Base-by-base conservation (phyloP, 495 filamentous ascomycete species). In the Penicillium alfredii region DNA sequence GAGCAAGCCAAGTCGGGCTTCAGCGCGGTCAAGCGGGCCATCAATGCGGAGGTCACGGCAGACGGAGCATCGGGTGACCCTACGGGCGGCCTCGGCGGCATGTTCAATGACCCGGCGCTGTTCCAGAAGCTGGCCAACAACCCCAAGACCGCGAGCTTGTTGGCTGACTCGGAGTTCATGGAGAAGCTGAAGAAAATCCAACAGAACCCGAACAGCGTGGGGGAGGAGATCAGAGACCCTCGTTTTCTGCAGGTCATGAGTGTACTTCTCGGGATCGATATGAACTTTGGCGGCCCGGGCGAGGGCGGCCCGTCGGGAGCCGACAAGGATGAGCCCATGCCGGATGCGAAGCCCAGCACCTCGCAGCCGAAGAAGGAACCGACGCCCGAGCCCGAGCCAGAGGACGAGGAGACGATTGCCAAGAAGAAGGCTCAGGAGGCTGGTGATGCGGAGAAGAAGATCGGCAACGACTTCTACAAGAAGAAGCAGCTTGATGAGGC, bases 391-490 rank as follows among this genome's bases (percentile, higher is more conserved):
- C 72, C 77, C 10, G 77, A 79, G 55, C 72, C 72, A 27, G 67
- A 81, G 49, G 84, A 93, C 49, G 87, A 94, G 51, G 92, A 97
- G 53, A 72, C 77, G 0, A 59, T 79, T 40, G 83, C 81, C 19
- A 84, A 86, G 68, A 82, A 81, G 64, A 83, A 93, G 72, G 88
- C 88, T 0, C 88, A 96, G 69, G 87, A 81, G 55, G 86, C 85
- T 22, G 92, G 87, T 33, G 92, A 99, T 49, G 82, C 86, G 38
- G 88, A 96, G 71, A 99, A 97, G 76, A 83, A 80, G 38, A 71
- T 94, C 31, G 92, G 92, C 38, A 99, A 88, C 16, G 86, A 94
- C 46, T 81, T 81, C 55, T 99, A 99, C 72, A 99, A 97, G 80
- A 94, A 96, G 77, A 78, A 88, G 49, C 78, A 95, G 52, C 92